phyloP scores from a whole-genome alignment of 306 rosid species.

The Prunus davidiana region DNA sequence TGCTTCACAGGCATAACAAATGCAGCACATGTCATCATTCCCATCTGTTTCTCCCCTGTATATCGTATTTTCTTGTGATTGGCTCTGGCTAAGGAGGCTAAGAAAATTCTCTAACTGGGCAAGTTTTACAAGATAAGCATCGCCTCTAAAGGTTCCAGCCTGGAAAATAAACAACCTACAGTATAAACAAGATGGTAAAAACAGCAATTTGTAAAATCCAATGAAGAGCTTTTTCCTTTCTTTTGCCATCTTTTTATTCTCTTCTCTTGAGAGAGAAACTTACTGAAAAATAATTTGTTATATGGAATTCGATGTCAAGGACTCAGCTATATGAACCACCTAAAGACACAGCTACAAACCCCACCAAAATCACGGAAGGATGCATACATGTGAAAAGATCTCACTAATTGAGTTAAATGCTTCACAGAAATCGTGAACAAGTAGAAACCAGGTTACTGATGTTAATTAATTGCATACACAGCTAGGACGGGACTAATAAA shows the following conservation, averaged over 20 bases:
- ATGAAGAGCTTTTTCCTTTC: background rate
- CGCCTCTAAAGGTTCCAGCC: constrained; percentile 72
- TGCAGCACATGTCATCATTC: constrained; percentile 75
- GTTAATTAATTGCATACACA: background rate
- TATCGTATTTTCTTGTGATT: constrained; percentile 36
- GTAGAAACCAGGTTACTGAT: background rate
- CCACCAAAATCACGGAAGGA: background rate
- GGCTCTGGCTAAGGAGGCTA: constrained; percentile 52
- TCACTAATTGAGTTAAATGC: background rate
- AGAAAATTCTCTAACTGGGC: constrained; percentile 71
- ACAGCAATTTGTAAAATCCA: background rate
- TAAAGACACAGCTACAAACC: background rate
- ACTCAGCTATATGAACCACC: background rate
- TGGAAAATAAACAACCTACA: constrained; percentile 30
- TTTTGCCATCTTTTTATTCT: background rate
- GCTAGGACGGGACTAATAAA: background rate
- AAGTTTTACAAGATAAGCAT: constrained; percentile 45
- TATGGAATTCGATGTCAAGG: background rate
- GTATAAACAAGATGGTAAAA: background rate
- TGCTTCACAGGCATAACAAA: constrained; percentile 69
- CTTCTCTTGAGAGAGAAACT: background rate
- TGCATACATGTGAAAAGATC: background rate
- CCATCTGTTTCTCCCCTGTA: constrained; percentile 36
- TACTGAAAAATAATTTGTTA: background rate
- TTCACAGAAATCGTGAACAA: background rate